Base-by-base conservation (phyloP, 2,329 filamentous ascomycete species). In the Penicillium nordicum region DNA sequence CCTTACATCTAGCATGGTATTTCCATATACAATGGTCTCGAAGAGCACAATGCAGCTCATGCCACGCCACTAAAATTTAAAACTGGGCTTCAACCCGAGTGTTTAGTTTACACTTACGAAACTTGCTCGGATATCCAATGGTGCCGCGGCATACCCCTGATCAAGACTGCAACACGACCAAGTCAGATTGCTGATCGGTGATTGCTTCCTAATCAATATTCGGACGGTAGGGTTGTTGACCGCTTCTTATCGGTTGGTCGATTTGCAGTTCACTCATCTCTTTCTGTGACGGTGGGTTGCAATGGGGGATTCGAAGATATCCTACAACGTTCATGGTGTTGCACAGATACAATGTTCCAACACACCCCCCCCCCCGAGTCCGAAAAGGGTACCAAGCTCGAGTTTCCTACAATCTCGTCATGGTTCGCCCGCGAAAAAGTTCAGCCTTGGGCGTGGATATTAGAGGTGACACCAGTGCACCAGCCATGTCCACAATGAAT, bases 401-500 rank as follows among this genome's bases (percentile, higher is more conserved):
- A 25, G 14, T 16, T 46, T 46, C 18, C 18, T 25, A 45, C 18
- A 36, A 14, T 45, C 41, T 45, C 41, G 18, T 41, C 44, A 77
- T 77, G 75, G 66, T 68, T 61, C 74, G 76, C 57, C 68, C 73
- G 49, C 72, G 75, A 59, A 70, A 76, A 63, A 73, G 70, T 55
- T 78, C 77, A 27, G 78, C 74, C 59, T 68, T 80, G 53, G 77
- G 77, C 53, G 77, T 69, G 57, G 77, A 79, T 57, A 78, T 78
- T 59, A 72, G 75, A 56, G 77, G 77, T 42, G 77, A 79, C 60
- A 79, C 77, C 38, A 73, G 73, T 52, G 77, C 72, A 16, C 75
- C 77, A 36, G 77, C 77, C 23, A 72, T 79, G 64, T 77, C 77
- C 27, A 79, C 76, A 37, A 74, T 79, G 72, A 73, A 70, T 45